Evolutionary conservation across 2,329 filamentous ascomycete genomes (phyloP).

Genomic region (Colletotrichum sp.): DNA sequence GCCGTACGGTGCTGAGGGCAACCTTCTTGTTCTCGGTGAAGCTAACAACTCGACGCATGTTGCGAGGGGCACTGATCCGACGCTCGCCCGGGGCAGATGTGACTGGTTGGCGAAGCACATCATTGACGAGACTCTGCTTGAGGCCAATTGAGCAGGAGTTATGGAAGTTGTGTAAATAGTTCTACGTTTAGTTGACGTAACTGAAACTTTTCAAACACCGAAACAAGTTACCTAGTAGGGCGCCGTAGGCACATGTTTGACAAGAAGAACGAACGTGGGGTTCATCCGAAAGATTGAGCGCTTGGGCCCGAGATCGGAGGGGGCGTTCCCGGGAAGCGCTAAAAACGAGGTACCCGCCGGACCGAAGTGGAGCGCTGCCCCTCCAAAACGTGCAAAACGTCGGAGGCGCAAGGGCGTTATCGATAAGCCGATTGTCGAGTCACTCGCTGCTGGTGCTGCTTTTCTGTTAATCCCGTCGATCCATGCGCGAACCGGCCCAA

Average conservation of each 20-base stretch:
- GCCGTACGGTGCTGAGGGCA: background rate
- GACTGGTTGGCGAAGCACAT: background rate
- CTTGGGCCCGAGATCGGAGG: background rate
- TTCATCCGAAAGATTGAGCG: background rate
- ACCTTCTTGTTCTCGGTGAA: background rate
- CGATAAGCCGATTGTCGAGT: slow-evolving; percentile 14
- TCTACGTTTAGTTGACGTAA: background rate
- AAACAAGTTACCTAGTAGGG: too few species aligned
- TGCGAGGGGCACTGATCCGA: background rate
- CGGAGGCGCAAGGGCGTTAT: slow-evolving; percentile 1
- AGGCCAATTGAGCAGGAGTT: background rate
- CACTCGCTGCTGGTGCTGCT: background rate
- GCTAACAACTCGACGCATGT: background rate
- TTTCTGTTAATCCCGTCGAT: background rate
- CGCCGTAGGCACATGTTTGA: too few species aligned
- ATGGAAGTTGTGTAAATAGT: background rate
- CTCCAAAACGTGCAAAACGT: background rate
- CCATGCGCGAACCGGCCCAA: slow-evolving; percentile 14
- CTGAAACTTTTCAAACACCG: background rate
- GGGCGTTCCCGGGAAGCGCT: background rate
- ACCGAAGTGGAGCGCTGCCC: background rate
- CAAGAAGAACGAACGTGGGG: background rate
- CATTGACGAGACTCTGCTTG: background rate
- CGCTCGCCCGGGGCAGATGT: background rate
- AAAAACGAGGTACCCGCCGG: background rate